Evolutionary conservation across 2,329 filamentous ascomycete species (phyloP).

Genomic region (Beauveria caledonica): DNA sequence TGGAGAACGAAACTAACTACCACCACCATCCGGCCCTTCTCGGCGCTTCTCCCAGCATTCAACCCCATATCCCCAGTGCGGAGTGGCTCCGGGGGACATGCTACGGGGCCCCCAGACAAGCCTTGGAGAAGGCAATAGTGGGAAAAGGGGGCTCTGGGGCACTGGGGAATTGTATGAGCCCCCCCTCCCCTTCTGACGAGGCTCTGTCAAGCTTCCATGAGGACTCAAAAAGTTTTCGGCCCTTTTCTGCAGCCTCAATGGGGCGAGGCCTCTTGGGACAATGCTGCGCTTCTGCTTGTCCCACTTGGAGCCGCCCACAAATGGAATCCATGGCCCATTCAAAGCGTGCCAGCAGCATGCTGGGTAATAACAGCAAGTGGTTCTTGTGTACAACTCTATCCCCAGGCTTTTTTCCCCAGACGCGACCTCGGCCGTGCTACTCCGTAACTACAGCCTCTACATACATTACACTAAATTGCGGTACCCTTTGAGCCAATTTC

Average conservation of each 20-base stretch:
- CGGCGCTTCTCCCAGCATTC: constrained; percentile 6
- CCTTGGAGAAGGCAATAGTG: background rate
- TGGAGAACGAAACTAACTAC: background rate
- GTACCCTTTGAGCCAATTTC: background rate
- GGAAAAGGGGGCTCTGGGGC: background rate
- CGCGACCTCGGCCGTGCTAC: background rate
- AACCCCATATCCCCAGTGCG: constrained; percentile 1
- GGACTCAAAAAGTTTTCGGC: constrained; percentile 1
- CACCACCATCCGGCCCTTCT: constrained; percentile 10
- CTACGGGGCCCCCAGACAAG: constrained; percentile 1
- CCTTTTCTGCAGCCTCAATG: constrained; percentile 9
- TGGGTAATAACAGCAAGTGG: background rate
- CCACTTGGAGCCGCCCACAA: constrained; percentile 8
- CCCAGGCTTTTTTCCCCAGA: constrained; percentile 1
- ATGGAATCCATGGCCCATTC: no score
- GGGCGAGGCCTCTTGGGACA: background rate
- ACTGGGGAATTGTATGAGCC: background rate
- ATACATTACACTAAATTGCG: background rate
- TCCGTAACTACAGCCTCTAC: constrained; percentile 1
- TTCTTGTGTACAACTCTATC: background rate
- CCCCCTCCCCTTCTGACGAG: background rate
- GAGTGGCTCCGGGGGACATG: constrained; percentile 5
- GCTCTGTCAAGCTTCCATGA: constrained; percentile 2
- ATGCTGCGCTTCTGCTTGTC: background rate
- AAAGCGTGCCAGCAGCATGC: background rate